These are phyloP conservation scores for Kodamaea nitidulidarum DNA, from an alignment of 805 yeast species.

Conservation along the genomic window DNA sequence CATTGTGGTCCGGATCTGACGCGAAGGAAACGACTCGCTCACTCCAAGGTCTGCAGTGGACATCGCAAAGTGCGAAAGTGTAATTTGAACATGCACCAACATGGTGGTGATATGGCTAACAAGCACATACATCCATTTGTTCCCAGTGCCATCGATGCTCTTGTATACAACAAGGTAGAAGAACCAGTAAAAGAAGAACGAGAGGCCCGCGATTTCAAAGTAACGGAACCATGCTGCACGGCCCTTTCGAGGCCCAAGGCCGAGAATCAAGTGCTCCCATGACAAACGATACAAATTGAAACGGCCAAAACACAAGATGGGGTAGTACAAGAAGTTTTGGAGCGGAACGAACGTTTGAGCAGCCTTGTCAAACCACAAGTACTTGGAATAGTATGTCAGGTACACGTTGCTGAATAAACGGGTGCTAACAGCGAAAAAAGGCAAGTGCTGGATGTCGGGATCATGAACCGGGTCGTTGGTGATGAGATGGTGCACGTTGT, in stretches of 20 bases:
- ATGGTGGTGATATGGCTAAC: slow-evolving; percentile 77
- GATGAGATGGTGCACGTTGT: slow-evolving; percentile 86
- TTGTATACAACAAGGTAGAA: slow-evolving; percentile 59
- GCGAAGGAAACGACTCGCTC: slow-evolving; percentile 70
- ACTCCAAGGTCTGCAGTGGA: slow-evolving; percentile 83
- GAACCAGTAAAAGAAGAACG: slow-evolving; percentile 76
- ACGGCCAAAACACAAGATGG: slow-evolving; percentile 76
- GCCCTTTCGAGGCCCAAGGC: slow-evolving; percentile 76
- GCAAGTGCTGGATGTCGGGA: slow-evolving; percentile 91
- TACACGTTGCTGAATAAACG: slow-evolving; percentile 64
- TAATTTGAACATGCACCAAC: slow-evolving; percentile 92
- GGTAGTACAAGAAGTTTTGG: slow-evolving; percentile 72
- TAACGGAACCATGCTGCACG: slow-evolving; percentile 85
- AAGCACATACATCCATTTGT: slow-evolving; percentile 57
- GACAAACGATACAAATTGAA: slow-evolving; percentile 80
- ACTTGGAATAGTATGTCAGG: slow-evolving; percentile 74
- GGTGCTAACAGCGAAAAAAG: slow-evolving; percentile 83
- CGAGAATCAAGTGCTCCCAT: slow-evolving; percentile 71
- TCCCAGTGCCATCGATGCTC: slow-evolving; percentile 48
- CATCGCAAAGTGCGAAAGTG: slow-evolving; percentile 89
- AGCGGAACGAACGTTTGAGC: slow-evolving; percentile 57
- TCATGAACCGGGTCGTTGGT: slow-evolving; percentile 94
- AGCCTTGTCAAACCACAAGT: slow-evolving; percentile 61
- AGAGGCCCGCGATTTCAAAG: slow-evolving; percentile 66
- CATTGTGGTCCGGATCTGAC: slow-evolving; percentile 89